Conservation (phyloP, 2,329 filamentous ascomycete genomes). For the Ophiostoma quercus region DNA sequence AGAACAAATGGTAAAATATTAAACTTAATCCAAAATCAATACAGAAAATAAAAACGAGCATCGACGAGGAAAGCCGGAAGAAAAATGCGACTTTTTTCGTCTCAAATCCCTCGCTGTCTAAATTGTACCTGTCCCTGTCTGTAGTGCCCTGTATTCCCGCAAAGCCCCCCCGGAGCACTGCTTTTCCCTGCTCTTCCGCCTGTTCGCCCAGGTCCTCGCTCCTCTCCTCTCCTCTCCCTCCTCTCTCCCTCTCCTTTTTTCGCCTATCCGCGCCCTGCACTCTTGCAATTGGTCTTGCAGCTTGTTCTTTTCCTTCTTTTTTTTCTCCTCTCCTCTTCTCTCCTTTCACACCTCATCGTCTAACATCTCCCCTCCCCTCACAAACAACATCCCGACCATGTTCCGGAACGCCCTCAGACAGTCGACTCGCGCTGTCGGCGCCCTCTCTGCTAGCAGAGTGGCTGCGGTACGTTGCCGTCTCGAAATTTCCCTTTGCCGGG, state of each 20-base stretch:
- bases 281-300: constrained; percentile 52
- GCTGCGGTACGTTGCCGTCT: constrained; percentile 72
- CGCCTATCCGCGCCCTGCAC: constrained; percentile 31
- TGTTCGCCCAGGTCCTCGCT: constrained; percentile 11
- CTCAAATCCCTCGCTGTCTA: constrained; percentile 20
- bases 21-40: background rate
- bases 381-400: constrained; percentile 53
- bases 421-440: constrained; percentile 90
- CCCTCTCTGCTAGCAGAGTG: constrained; percentile 89
- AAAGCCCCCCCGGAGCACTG: background rate
- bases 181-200: constrained; percentile 12
- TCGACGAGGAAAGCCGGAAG: constrained; percentile 27
- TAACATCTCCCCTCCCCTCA: constrained; percentile 13
- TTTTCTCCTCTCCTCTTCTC: constrained; percentile 32
- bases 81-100: constrained; percentile 27
- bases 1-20: background rate
- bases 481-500: background rate
- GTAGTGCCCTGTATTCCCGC: background rate
- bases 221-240: constrained; percentile 11
- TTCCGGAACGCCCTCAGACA: constrained; percentile 98
- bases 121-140: background rate
- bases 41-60: constrained; percentile 6
- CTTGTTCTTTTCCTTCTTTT: constrained; percentile 48
- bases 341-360: constrained; percentile 6
- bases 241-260: constrained; percentile 14